Evolutionary conservation across 106 monocot genomes (phyloP).

Genomic region (Phalaenopsis equestris): DNA sequence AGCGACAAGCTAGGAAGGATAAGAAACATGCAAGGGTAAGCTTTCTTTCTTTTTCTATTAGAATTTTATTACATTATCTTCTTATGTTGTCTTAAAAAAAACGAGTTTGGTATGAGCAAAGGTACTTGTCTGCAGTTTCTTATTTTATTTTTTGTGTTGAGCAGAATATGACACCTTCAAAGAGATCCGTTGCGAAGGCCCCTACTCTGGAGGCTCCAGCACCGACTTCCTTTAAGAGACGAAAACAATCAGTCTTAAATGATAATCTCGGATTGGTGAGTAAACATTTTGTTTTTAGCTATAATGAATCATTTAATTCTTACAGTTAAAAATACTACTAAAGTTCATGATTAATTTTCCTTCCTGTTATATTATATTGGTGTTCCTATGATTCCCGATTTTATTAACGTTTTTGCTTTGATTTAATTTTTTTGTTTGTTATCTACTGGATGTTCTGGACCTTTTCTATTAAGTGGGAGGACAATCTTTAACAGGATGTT

Average conservation of each 20-base stretch:
- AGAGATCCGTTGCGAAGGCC: conserved; percentile 38
- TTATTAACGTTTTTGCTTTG: too few species aligned
- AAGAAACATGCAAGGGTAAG: conserved; percentile 71
- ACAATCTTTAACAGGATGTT: too few species aligned
- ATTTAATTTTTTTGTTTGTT: too few species aligned
- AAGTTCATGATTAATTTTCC: too few species aligned
- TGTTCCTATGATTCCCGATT: too few species aligned
- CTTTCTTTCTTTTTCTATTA: not conserved
- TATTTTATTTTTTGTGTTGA: not conserved
- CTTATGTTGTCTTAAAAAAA: not conserved
- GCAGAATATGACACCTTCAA: conserved; percentile 65
- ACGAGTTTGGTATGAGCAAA: not conserved
- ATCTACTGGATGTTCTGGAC: too few species aligned
- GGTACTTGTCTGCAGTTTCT: not conserved
- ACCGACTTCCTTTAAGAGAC: conserved; percentile 52
- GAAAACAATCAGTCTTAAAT: conserved; percentile 62
- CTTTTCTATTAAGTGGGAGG: too few species aligned
- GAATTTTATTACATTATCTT: not conserved
- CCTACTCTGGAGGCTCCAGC: conserved; percentile 47
- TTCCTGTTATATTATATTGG: too few species aligned
- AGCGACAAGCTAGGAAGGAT: conserved; percentile 79
- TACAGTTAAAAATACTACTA: too few species aligned
- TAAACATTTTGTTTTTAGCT: not conserved
- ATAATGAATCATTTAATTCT: too few species aligned
- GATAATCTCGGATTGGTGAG: conserved; percentile 66